Base-by-base conservation (phyloP, 225 moss, liverwort and hornwort genomes). In the Neckera pumila region DNA sequence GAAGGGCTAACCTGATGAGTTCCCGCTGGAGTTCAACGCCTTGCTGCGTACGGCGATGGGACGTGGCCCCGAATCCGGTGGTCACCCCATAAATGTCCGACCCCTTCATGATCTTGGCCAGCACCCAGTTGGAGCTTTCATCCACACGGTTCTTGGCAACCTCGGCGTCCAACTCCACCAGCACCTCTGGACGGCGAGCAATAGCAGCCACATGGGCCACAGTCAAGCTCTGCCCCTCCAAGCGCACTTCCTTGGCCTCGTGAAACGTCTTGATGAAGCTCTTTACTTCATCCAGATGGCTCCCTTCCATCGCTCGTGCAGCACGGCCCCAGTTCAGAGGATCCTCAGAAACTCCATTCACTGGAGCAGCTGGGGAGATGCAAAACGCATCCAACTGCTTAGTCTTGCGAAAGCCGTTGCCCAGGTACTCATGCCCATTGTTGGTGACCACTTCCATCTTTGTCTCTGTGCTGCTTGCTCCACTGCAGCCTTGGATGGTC, bases 51-150 rank as follows among this genome's bases (percentile, higher is more conserved):
- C 93, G 87, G 31, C 91, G 90, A 76, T 91, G 93, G 16, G 93
- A 91, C 7, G 93, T 90, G 62, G 91, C 91, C 17, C 93, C 93
- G 28, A 93, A 93, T 38, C 93, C 91, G 10, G 93, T 93, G 12
- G 93, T 93, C 51, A 93, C 93, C 5, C 93, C 93, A 53, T 93
- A 93, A 42, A 93, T 93, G 36, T 93, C 93, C 36, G 86, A 86
- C 34, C 91, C 91, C 73, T 91, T 91, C 93, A 93, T 93, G 85
- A 93, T 93, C 90, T 90, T 91, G 20, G 80, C 63, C 17, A 76
- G 86, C 88, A 93, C 91, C 93, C 93, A 93, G 90, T 89, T 56
- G 76, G 91, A 91, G 78, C 93, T 93, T 78, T 88, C 93, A 84
- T 93, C 93, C 45, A 93, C 91, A 16, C 93, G 81, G 23, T 25